Conservation (phyloP, 768 basidiomycete genomes). For the Boletus subparvulus region DNA sequence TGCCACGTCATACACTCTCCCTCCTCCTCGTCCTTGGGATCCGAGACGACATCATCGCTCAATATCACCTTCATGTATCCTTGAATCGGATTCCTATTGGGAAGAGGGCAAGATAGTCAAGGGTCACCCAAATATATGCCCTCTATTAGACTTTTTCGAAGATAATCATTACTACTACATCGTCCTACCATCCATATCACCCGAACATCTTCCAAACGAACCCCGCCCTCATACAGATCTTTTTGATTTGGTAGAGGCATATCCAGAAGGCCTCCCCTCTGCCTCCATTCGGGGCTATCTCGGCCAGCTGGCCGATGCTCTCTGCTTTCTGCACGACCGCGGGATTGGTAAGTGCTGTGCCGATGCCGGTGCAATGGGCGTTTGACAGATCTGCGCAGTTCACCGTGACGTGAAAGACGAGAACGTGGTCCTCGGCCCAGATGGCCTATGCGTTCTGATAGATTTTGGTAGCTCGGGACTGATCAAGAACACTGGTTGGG, state of each 20-base stretch:
- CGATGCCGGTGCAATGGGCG: conserved; percentile 1
- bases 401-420: conserved; percentile 99
- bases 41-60: conserved; percentile 49
- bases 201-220: conserved; percentile 52
- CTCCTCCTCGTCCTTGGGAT: conserved; percentile 80
- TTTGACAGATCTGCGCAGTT: conserved; percentile 44
- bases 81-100: conserved; percentile 46
- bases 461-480: conserved; percentile 95
- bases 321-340: conserved; percentile 83
- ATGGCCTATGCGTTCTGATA: conserved; percentile 86
- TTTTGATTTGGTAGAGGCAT: conserved; percentile 91
- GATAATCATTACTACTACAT: conserved; percentile 96
- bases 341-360: conserved; percentile 70
- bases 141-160: conserved; percentile 94
- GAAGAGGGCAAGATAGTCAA: conserved; percentile 67
- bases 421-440: conserved; percentile 81
- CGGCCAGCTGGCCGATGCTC: conserved; percentile 90
- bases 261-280: conserved; percentile 81
- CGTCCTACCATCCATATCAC: conserved; percentile 76
- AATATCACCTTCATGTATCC: conserved; percentile 18
- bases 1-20: conserved; percentile 75
- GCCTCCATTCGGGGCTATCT: conserved; percentile 77
- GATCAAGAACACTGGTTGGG: conserved; percentile 82
- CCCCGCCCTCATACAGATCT: conserved; percentile 73
- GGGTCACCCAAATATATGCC: conserved; percentile 95